These are phyloP conservation scores for Trichoderma afroharzianum DNA, from an alignment of 2,329 filamentous ascomycete genomes.

Conservation along the genomic window DNA sequence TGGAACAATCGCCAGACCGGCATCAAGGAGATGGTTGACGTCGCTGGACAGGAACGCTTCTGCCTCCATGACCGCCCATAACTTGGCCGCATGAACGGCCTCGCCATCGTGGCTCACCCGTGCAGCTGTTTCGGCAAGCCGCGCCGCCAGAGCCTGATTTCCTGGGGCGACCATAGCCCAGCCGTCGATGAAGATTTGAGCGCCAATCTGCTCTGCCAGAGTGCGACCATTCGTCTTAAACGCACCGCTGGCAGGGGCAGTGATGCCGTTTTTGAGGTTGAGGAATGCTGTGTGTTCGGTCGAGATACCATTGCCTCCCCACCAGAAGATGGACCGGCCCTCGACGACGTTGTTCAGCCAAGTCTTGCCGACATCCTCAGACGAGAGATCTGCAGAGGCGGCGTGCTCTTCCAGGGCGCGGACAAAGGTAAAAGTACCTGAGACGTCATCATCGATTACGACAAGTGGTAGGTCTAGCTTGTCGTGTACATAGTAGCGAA, in stretches of 20 bases:
- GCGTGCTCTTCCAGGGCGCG: not conserved
- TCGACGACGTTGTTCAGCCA: slow-evolving; percentile 19
- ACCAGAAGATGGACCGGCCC: slow-evolving; percentile 34
- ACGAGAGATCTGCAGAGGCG: not conserved
- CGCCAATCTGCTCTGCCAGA: slow-evolving; percentile 36
- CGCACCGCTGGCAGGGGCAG: slow-evolving; percentile 24
- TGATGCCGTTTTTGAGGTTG: slow-evolving; percentile 31
- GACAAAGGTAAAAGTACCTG: not conserved
- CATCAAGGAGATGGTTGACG: slow-evolving; percentile 31
- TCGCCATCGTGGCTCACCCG: slow-evolving; percentile 31
- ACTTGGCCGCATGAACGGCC: not conserved
- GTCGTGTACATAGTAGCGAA: slow-evolving; percentile 32
- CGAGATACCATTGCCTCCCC: slow-evolving; percentile 36
- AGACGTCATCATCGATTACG: slow-evolving; percentile 31
- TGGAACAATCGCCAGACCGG: slow-evolving; percentile 28
- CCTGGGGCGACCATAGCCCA: slow-evolving; percentile 34
- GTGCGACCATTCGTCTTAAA: slow-evolving; percentile 18
- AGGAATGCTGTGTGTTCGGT: slow-evolving; percentile 38
- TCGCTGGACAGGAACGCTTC: slow-evolving; percentile 34
- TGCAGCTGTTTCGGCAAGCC: slow-evolving; percentile 31
- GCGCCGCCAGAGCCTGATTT: slow-evolving; percentile 29
- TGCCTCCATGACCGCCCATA: slow-evolving; percentile 36
- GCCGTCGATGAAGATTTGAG: slow-evolving; percentile 39
- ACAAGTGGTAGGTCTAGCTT: slow-evolving; percentile 27
- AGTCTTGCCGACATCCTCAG: slow-evolving; percentile 4